These are phyloP conservation scores for Ceratocystiopsis minuta DNA, from an alignment of 2,329 filamentous ascomycete genomes.

Conservation along the genomic window DNA sequence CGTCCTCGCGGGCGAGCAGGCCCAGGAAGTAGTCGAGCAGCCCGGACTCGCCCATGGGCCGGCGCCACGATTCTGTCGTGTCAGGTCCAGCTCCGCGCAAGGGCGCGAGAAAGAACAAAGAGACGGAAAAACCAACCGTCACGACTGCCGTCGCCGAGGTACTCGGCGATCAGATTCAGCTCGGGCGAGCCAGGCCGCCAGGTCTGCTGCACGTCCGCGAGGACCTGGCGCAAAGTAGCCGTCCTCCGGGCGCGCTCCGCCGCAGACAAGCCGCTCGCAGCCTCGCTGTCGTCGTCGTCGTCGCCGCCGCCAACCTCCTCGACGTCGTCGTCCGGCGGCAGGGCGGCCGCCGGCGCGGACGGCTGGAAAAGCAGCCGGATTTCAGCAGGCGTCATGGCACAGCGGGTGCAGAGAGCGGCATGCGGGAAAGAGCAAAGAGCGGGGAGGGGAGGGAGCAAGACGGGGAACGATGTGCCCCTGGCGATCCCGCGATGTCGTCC, in stretches of 20 bases:
- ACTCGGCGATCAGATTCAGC: constrained; percentile 30
- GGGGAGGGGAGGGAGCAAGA: too few relatives aligned
- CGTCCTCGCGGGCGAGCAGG: constrained; percentile 20
- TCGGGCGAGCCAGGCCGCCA: constrained; percentile 22
- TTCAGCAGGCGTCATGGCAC: not conserved
- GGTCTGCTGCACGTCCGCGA: constrained; percentile 21
- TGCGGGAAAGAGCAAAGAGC: too few relatives aligned
- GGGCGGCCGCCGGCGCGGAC: too few relatives aligned
- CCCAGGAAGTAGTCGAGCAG: constrained; percentile 37
- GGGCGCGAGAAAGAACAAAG: not conserved
- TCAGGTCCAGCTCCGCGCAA: not conserved
- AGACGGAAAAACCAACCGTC: constrained; percentile 21
- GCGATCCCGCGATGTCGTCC: too few relatives aligned
- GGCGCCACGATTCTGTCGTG: constrained; percentile 33
- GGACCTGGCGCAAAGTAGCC: constrained; percentile 18
- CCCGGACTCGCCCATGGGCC: constrained; percentile 38
- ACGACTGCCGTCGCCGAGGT: constrained; percentile 36
- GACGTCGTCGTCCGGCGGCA: too few relatives aligned
- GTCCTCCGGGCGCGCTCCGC: constrained; percentile 9
- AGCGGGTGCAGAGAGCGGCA: too few relatives aligned
- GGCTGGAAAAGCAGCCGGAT: not conserved
- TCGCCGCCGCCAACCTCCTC: too few relatives aligned
- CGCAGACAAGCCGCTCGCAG: not conserved
- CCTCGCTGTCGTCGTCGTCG: too few relatives aligned
- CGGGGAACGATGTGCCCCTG: too few relatives aligned